Conservation (phyloP, 371 early-diverging fungal genomes). For the Rhizomucor miehei region DNA sequence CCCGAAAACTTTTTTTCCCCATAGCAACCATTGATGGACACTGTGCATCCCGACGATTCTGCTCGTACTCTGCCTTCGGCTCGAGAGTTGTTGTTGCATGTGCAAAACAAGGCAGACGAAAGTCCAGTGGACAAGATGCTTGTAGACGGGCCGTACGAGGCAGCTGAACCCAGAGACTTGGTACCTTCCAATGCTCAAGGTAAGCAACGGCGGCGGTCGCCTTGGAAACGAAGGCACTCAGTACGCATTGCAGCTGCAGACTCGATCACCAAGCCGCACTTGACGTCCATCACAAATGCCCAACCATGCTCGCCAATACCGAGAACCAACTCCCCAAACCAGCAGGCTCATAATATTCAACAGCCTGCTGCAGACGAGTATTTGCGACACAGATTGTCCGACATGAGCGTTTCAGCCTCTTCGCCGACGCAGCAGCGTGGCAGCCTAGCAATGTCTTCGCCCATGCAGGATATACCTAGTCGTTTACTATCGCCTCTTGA, state of each 20-base stretch:
- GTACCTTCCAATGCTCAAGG: slow-evolving; percentile 8
- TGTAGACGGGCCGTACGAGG: slow-evolving; percentile 19
- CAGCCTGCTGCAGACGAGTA: slow-evolving; percentile 30
- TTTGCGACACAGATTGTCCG: slow-evolving; percentile 44
- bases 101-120: slow-evolving; percentile 9
- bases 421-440: slow-evolving; percentile 7
- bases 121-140: slow-evolving; percentile 17
- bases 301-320: slow-evolving; percentile 26
- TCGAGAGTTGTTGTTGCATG: slow-evolving; percentile 23
- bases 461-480: slow-evolving; percentile 7
- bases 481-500: slow-evolving; percentile 29
- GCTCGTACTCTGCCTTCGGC: slow-evolving; percentile 26
- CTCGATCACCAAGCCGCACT: slow-evolving; percentile 17
- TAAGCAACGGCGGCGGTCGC: slow-evolving; percentile 2
- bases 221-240: not conserved
- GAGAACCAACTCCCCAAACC: slow-evolving; percentile 3
- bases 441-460: slow-evolving; percentile 7
- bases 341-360: not conserved
- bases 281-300: slow-evolving; percentile 24
- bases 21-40: slow-evolving; percentile 14
- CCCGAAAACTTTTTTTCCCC: no score
- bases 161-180: slow-evolving; percentile 8
- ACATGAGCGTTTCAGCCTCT: slow-evolving; percentile 31
- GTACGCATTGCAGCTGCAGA: slow-evolving; percentile 5
- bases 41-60: slow-evolving; percentile 19